Evolutionary conservation across 164 flowering plant species (phyloP).

Genomic region (Kingdonia uniflora): DNA sequence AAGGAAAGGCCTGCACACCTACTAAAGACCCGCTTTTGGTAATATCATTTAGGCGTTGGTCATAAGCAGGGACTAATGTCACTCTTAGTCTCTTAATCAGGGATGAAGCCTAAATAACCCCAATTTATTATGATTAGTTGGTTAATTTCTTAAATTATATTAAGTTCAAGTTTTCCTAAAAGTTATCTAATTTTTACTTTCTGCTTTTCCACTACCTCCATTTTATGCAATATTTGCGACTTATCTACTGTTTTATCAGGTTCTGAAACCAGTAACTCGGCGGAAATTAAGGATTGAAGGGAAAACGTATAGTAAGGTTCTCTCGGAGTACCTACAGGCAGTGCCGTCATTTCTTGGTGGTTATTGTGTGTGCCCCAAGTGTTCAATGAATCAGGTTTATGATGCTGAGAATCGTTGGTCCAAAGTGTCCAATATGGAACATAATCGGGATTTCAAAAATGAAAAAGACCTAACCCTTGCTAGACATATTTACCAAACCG

Average conservation of each 20-base stretch:
- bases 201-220: no score
- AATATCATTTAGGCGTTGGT: no score
- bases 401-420: constrained; percentile 4
- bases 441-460: constrained; percentile 1
- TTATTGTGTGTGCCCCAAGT: constrained; percentile 37
- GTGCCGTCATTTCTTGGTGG: constrained; percentile 60
- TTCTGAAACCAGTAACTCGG: constrained; percentile 46
- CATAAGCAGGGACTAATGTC: no score
- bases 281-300: constrained; percentile 43
- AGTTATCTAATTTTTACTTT: no score
- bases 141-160: no score
- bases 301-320: constrained; percentile 27
- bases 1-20: no score
- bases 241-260: constrained; percentile 23
- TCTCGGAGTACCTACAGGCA: constrained; percentile 31
- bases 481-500: constrained; percentile 5
- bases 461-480: constrained; percentile 11
- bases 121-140: no score
- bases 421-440: constrained; percentile 4
- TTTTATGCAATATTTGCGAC: no score
- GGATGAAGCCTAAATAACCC: no score
- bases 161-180: no score
- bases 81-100: no score
- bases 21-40: no score
- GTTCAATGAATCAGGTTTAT: constrained; percentile 11